These are phyloP conservation scores for Monosporozyma servazzii DNA, from an alignment of 805 yeast species.

Conservation along the genomic window DNA sequence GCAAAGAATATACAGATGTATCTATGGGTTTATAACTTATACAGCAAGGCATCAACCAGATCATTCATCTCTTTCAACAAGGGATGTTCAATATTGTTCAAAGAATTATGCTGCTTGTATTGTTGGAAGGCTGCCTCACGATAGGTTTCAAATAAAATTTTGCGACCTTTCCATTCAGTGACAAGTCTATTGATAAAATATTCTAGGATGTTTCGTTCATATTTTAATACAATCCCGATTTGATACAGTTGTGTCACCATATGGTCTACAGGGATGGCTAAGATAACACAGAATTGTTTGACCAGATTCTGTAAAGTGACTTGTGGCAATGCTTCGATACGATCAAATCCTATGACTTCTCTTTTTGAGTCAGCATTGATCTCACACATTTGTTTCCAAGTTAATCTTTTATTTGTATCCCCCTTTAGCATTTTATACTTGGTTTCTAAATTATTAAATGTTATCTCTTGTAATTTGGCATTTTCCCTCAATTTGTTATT, in stretches of 20 bases:
- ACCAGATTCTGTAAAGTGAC: slow-evolving; percentile 30
- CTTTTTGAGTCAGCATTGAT: background rate
- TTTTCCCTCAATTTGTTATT: background rate
- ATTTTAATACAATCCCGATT: slow-evolving; percentile 19
- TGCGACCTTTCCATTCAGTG: slow-evolving; percentile 24
- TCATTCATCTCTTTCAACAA: slow-evolving; percentile 23
- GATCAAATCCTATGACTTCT: slow-evolving; percentile 10
- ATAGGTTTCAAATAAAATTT: slow-evolving; percentile 19
- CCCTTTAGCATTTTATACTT: slow-evolving; percentile 14
- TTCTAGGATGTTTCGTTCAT: slow-evolving; percentile 22
- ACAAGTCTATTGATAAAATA: slow-evolving; percentile 29
- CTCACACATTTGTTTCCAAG: slow-evolving; percentile 4
- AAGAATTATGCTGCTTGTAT: slow-evolving; percentile 11
- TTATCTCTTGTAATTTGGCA: background rate
- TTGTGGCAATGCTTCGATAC: slow-evolving; percentile 25
- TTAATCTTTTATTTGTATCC: slow-evolving; percentile 14
- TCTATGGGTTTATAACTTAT: background rate
- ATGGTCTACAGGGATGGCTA: slow-evolving; percentile 28
- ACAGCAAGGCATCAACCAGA: slow-evolving; percentile 13
- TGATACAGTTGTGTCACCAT: slow-evolving; percentile 21
- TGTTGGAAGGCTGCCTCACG: slow-evolving; percentile 18
- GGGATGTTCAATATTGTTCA: slow-evolving; percentile 18
- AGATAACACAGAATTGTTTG: slow-evolving; percentile 27
- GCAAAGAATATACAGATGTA: background rate
- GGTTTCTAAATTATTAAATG: background rate